Base-by-base conservation (phyloP, 176 grass and related monocot species). In the Paspalum vaginatum region DNA sequence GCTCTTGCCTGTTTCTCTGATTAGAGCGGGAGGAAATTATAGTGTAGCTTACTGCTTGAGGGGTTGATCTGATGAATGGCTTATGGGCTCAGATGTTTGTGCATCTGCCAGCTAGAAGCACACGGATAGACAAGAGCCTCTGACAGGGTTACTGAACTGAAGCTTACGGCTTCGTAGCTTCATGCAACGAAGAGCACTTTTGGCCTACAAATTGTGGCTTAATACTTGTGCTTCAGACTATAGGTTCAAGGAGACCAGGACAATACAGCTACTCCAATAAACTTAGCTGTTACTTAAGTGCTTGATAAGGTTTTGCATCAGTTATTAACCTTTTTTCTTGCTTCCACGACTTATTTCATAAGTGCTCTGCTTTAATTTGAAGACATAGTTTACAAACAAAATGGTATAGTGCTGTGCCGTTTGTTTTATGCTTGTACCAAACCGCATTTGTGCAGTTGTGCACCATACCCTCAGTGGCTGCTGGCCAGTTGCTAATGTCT, bases 41-140 rank as follows among this genome's bases (percentile, higher is more conserved):
- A 62, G 3, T 87, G 45, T 81, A 56, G 77, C 65, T 65, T 63
- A 40, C 7, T 37, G 45, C 70, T 72, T 56, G 4, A 63, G 26
- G 56, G 38, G 56, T 71, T 76, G 70, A 85, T 61, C 46, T 58
- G 38, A 58, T 26, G 15, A 61, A 61, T 68, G 38, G 56, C 39
- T 64, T 27, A 43, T 17, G 11, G 50, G 1, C 62, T 88, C 52
- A 8, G 5, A 11, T 47, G 10, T 42, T 70, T 71, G 17, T 39
- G n/a, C n/a, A n/a, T n/a, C n/a, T n/a, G n/a, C n/a, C n/a, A n/a
- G n/a, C n/a, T n/a, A n/a, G n/a, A n/a, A n/a, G n/a, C n/a, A n/a
- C n/a, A n/a, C n/a, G n/a, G n/a, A n/a, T n/a, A n/a, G n/a, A n/a
- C n/a, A n/a, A n/a, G n/a, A n/a, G n/a, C n/a, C n/a, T n/a, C n/a